A percentile compares a stretch with the other conserved stretches of the same genome.
phyloP scores from a whole-genome alignment of 1,139 yeast species.

The Yamadazyma taylorii region DNA sequence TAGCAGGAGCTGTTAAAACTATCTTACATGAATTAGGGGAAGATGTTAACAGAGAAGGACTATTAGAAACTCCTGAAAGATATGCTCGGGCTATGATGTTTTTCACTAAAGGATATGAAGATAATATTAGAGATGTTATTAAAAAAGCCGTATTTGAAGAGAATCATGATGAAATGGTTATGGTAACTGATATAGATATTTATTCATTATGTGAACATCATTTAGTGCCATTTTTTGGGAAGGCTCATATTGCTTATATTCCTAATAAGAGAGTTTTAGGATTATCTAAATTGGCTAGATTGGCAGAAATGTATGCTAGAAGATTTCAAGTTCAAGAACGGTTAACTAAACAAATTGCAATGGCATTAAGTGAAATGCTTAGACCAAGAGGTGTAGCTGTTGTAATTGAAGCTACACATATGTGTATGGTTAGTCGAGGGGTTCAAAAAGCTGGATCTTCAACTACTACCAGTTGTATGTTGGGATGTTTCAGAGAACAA shows the following conservation, averaged over 20 bases:
- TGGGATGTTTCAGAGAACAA: slow-evolving; percentile 89
- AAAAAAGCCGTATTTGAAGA: slow-evolving; percentile 96
- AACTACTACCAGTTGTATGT: slow-evolving; percentile 95
- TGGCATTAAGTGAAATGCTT: slow-evolving; percentile 87
- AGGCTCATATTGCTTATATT: slow-evolving; percentile 93
- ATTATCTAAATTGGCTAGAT: slow-evolving; percentile 84
- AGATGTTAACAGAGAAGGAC: slow-evolving; percentile 84
- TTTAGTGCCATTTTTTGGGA: slow-evolving; percentile 94
- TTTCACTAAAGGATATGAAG: slow-evolving; percentile 96
- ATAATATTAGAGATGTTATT: slow-evolving; percentile 84
- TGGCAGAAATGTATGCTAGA: slow-evolving; percentile 96
- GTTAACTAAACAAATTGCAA: slow-evolving; percentile 93
- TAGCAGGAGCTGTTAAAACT: slow-evolving; percentile 82
- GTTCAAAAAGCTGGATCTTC: slow-evolving; percentile 93
- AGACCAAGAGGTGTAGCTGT: slow-evolving; percentile 98
- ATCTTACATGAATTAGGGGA: slow-evolving; percentile 88
- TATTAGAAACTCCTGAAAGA: slow-evolving; percentile 91
- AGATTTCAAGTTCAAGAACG: slow-evolving; percentile 97
- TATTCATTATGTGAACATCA: slow-evolving; percentile 96
- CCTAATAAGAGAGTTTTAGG: slow-evolving; percentile 96
- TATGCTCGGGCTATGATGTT: slow-evolving; percentile 95
- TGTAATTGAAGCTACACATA: slow-evolving; percentile 95
- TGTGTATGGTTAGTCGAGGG: slow-evolving; percentile 99
- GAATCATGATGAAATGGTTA: slow-evolving; percentile 98
- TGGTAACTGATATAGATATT: slow-evolving; percentile 90